A percentile compares a stretch with the other conserved stretches of the same genome.
These are phyloP conservation scores for Talaromyces rugulosus DNA, from an alignment of 2,329 filamentous ascomycete genomes.

Conservation along the genomic window DNA sequence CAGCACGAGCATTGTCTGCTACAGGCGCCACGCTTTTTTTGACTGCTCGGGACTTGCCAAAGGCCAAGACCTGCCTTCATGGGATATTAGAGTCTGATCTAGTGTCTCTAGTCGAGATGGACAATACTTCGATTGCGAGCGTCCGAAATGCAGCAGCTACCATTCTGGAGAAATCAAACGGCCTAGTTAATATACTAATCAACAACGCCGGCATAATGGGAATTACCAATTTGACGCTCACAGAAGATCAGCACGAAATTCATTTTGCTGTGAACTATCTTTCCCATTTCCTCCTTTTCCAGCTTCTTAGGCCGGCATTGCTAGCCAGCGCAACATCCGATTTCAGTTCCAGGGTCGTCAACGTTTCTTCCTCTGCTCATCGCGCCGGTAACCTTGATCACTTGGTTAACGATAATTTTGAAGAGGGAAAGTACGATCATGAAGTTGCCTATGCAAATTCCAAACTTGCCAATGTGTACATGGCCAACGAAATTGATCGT, in stretches of 20 bases:
- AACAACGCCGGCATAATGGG: conserved; percentile 16
- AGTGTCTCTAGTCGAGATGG: conserved; percentile 34
- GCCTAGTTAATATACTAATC: conserved; percentile 17
- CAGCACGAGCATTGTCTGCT: conserved; percentile 39
- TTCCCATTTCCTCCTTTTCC: conserved; percentile 28
- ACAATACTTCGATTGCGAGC: conserved; percentile 28
- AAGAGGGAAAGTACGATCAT: conserved; percentile 23
- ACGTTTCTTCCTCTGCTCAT: conserved; percentile 44
- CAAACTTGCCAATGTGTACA: conserved; percentile 50
- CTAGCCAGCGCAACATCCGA: conserved; percentile 22
- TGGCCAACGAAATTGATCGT: conserved; percentile 49
- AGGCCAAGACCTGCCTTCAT: conserved; percentile 24
- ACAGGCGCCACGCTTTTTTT: conserved; percentile 45
- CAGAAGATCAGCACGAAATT: conserved; percentile 31
- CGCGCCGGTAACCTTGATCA: conserved; percentile 25
- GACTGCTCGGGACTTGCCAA: conserved; percentile 41
- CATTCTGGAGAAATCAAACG: conserved; percentile 35
- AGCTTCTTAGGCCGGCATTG: conserved; percentile 19
- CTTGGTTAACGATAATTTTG: conserved; percentile 12
- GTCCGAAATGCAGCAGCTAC: conserved; percentile 30
- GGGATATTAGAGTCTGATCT: conserved; percentile 16
- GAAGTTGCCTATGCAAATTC: conserved; percentile 42
- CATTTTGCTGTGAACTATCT: conserved; percentile 34
- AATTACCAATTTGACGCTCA: conserved; percentile 1
- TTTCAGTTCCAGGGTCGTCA: conserved; percentile 46